Conservation (phyloP, 1,284 basidiomycete genomes). For the Retiboletus flavoniger region DNA sequence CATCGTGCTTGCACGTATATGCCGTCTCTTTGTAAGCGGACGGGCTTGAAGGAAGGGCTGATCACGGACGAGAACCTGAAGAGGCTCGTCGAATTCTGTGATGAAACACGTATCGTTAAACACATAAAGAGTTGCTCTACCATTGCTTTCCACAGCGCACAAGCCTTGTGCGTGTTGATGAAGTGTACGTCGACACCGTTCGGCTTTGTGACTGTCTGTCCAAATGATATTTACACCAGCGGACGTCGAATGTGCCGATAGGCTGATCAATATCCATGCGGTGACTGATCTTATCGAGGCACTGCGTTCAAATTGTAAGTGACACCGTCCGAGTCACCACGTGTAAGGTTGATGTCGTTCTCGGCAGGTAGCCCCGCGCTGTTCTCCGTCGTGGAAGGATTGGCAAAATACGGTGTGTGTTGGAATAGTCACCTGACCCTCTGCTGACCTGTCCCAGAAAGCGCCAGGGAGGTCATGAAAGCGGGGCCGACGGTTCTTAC, state of each 20-base stretch:
- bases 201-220: not conserved
- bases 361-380: conserved; percentile 18
- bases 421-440: not conserved
- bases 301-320: conserved; percentile 21
- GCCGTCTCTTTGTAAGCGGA: conserved; percentile 31
- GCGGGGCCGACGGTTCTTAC: conserved; percentile 7
- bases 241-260: conserved; percentile 11
- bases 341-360: not conserved
- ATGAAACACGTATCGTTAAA: conserved; percentile 5
- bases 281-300: conserved; percentile 24
- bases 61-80: conserved; percentile 22
- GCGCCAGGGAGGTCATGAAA: conserved; percentile 11
- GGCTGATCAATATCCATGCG: conserved; percentile 14
- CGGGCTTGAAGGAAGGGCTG: conserved; percentile 14
- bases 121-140: not conserved
- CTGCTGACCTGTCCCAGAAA: conserved; percentile 4
- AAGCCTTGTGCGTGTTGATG: conserved; percentile 28
- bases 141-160: conserved; percentile 29
- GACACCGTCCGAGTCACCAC: not conserved
- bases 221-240: conserved; percentile 9
- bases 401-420: conserved; percentile 21
- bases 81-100: conserved; percentile 20
- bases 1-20: conserved; percentile 30
- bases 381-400: conserved; percentile 24
- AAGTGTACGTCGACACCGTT: conserved; percentile 13